Percentiles rank a stretch among this genome's conserved stretches.
phyloP scores from a whole-genome alignment of 1,139 yeast species.

The Pichia sp. region DNA sequence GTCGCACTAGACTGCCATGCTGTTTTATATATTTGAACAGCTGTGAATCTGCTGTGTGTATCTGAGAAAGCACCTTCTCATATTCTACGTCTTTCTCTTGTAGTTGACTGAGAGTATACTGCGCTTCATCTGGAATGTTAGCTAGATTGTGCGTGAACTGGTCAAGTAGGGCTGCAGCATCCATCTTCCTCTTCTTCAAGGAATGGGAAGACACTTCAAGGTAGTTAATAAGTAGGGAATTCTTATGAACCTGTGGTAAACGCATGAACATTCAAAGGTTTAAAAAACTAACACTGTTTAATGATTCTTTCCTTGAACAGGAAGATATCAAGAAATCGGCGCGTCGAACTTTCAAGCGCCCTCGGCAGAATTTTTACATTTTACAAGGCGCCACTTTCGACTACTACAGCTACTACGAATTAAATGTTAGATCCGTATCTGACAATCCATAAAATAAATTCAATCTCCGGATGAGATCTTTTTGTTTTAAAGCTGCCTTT shows the following conservation, averaged over 20 bases:
- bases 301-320: too few species aligned
- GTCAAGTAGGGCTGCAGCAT: constrained; percentile 71
- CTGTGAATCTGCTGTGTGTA: constrained; percentile 68
- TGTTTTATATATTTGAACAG: constrained; percentile 79
- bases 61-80: constrained; percentile 62
- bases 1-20: constrained; percentile 75
- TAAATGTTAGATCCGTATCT: constrained; percentile 21
- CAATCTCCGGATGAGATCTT: background rate
- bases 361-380: too few species aligned
- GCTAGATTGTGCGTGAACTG: constrained; percentile 72
- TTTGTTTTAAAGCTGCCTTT: constrained; percentile 1
- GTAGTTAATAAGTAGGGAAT: too few species aligned
- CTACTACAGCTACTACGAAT: background rate
- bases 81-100: constrained; percentile 64
- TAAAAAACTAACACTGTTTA: too few species aligned
- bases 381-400: too few species aligned
- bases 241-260: too few species aligned
- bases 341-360: too few species aligned
- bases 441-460: constrained; percentile 8
- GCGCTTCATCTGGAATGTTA: constrained; percentile 86
- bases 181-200: constrained; percentile 47
- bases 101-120: constrained; percentile 75
- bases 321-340: too few species aligned
- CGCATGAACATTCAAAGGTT: too few species aligned
- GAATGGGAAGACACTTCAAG: too few species aligned